Conservation (phyloP, 371 early-diverging fungal species). For the Saksenaea oblongispora region DNA sequence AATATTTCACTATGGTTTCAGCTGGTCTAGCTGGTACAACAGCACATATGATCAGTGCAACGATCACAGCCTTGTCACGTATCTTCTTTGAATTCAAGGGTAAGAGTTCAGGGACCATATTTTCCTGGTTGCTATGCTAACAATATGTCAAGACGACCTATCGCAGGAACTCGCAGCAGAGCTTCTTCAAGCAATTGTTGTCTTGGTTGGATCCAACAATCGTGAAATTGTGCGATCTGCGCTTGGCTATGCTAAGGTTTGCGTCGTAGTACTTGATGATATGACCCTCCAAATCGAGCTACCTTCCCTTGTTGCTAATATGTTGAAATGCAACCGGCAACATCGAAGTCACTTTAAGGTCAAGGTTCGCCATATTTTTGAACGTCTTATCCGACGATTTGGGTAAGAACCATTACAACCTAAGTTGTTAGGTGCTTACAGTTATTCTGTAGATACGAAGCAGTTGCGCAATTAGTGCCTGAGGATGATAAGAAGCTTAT, state of each 20-base stretch:
- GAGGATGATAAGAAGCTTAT: conserved; percentile 89
- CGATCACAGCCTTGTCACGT: conserved; percentile 82
- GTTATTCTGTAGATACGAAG: conserved; percentile 52
- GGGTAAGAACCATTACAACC: conserved; percentile 23
- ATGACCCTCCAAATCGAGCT: conserved; percentile 72
- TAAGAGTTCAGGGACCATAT: conserved; percentile 16
- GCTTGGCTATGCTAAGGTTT: conserved; percentile 93
- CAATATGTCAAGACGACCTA: conserved; percentile 43
- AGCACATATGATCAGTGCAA: conserved; percentile 92
- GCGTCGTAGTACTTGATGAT: conserved; percentile 76
- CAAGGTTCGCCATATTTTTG: conserved; percentile 90
- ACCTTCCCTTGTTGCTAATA: conserved; percentile 56
- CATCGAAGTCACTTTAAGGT: conserved; percentile 88
- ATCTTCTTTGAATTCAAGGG: conserved; percentile 88
- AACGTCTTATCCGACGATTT: conserved; percentile 88
- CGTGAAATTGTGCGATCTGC: conserved; percentile 92
- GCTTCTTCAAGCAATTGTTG: conserved; percentile 67
- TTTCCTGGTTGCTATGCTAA: background rate
- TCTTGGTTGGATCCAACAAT: conserved; percentile 78
- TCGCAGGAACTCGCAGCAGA: conserved; percentile 62
- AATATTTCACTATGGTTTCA: conserved; percentile 84
- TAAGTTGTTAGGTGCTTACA: conserved; percentile 3
- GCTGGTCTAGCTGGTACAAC: conserved; percentile 94
- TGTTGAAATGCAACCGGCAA: conserved; percentile 84
- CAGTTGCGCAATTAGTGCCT: conserved; percentile 79